Evolutionary conservation across 2,329 filamentous ascomycete species (phyloP).

Genomic region (Fusarium pseudograminearum): DNA sequence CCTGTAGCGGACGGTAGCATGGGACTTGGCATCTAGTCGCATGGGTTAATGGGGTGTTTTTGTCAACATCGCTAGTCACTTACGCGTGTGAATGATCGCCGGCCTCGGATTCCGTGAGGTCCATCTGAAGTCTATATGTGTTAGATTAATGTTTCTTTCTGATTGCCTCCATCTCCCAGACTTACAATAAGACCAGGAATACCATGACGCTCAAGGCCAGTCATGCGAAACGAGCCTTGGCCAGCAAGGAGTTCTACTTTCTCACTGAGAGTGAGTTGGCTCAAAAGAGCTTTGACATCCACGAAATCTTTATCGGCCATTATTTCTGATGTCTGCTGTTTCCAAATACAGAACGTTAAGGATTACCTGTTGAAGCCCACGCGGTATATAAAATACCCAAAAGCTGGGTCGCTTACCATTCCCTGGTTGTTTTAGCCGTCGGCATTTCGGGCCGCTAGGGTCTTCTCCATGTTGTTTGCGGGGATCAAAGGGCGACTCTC

Average conservation of each 20-base stretch:
- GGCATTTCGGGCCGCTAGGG: conserved; percentile 30
- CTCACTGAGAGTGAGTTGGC: conserved; percentile 36
- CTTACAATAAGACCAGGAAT: conserved; percentile 39
- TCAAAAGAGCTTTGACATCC: conserved; percentile 31
- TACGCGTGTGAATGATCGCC: conserved; percentile 39
- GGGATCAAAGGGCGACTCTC: conserved; percentile 10
- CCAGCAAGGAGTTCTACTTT: conserved; percentile 41
- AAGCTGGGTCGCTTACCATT: not conserved
- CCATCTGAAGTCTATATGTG: conserved; percentile 38
- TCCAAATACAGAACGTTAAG: not conserved
- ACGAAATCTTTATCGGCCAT: conserved; percentile 17
- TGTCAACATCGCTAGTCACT: not conserved
- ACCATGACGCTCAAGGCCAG: conserved; percentile 17
- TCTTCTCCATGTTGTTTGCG: conserved; percentile 8
- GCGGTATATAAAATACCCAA: conserved; percentile 1
- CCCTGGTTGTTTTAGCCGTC: conserved; percentile 29
- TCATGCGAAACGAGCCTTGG: conserved; percentile 41
- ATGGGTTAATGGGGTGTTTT: not conserved
- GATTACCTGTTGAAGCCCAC: not conserved
- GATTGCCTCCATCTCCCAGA: fast-evolving
- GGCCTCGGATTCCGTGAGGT: conserved; percentile 41
- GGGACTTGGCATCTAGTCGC: conserved; percentile 55
- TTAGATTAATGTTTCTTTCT: not conserved
- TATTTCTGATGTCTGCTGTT: not conserved
- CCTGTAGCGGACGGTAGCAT: conserved; percentile 47